Evolutionary conservation across 176 grass and related monocot genomes (phyloP), one percentile per base, ranked within the genome.

Genomic region (Oryza meridionalis): DNA sequence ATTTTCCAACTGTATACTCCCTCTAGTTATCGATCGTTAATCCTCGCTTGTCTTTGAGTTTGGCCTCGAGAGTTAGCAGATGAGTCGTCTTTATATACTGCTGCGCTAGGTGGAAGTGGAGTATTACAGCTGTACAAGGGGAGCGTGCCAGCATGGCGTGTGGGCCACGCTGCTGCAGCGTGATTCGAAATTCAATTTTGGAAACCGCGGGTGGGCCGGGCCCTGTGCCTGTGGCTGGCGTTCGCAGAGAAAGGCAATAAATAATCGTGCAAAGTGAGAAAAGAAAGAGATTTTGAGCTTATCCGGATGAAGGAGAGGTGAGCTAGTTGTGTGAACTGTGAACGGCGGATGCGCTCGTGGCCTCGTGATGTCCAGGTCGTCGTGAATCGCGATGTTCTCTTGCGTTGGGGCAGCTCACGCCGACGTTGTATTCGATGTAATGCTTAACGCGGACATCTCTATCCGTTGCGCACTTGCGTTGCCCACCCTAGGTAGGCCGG

Each of bases 321-420:
- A 62, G n/a, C 9, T 24, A 24, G 58, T 24, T 62, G 58, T 62
- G 43, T 3, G 29, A 11, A 50, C 7, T 37, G 75, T 11, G 21
- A 37, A 27, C 76, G 0, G 33, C 42, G 13, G 13, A 81, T 76
- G 78, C 77, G 74, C 12, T 69, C 63, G 25, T 47, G 81, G 45
- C 19, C 12, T 69, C 63, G 25, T 47, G 81, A 45, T 25, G 67
- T 46, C 81, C 82, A 26, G 43, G 71, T 55, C 27, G 32, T 46
- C 38, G 43, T 64, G 70, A 24, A 65, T 24, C 55, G 70, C 72
- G 55, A 35, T 67, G 83, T 71, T 77, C 33, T 72, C 53, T 25
- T 29, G 72, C 16, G 77, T 67, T 73, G 6, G 17, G 55, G 53
- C 78, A 49, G 70, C 87, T 72, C 83, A 89, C 88, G 78, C 17